Evolutionary conservation across 2,329 filamentous ascomycete species (phyloP), one percentile per base, ranked within the genome.

Genomic region (Xylariaceae sp.): DNA sequence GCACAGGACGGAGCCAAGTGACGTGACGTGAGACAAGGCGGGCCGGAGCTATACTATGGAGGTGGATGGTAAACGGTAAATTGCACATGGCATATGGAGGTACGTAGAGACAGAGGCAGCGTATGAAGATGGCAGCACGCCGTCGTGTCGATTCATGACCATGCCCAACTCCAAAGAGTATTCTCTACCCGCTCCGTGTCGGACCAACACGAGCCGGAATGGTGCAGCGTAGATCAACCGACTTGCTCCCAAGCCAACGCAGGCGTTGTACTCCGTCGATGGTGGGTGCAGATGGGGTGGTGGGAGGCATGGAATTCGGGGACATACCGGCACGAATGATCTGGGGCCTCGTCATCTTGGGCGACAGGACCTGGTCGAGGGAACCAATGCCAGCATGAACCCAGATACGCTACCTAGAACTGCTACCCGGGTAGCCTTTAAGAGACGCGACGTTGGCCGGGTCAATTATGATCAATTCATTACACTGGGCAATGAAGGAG

Each of bases 301-400:
- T n/a, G 23, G 4, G 7, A 23, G 42, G 9, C 5, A 45, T 13
- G 13, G 13, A 45, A 15, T 45, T 13, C 54, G 44, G 51, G 45
- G 30, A 76, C 82, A 69, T 81, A 85, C 82, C 82, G 71, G 82
- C 82, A 71, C 82, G 81, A 74, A 85, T 77, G 67, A 85, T 83
- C 67, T 78, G 77, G 69, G 82, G 82, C 74, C 82, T 80, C 70
- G 81, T 82, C 82, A 85, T 85, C 69, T 68, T 79, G 76, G 68
- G 71, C 67, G 63, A 64, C 65, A 62, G 64, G 64, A 65, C 58
- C 58, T 34, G 34, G 23, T 64, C 57, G 56, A 49, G 59, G 50
- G 56, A 55, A 55, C 61, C 63, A 60, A 62, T 61, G 66, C 69
- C 72, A 73, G 71, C 59, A 45, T 11, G n/a, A n/a, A n/a, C n/a